Evolutionary conservation across 495 filamentous ascomycete genomes (phyloP).

Genomic region (Neurospora sp.): DNA sequence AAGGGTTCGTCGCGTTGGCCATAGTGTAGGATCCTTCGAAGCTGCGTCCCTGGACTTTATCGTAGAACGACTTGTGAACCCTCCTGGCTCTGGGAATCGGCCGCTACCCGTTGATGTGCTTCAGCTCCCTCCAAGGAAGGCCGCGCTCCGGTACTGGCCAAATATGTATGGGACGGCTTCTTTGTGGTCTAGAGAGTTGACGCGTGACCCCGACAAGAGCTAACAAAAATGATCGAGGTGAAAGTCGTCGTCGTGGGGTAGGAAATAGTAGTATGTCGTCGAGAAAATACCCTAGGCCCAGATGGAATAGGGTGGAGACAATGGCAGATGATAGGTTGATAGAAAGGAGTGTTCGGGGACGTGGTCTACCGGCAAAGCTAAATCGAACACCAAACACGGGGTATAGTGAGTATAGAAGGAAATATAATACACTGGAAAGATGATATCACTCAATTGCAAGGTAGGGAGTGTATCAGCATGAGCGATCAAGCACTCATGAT

Average conservation of each 20-base stretch:
- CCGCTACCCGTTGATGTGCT: not conserved
- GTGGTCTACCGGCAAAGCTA: not conserved
- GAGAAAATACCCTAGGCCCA: constrained; percentile 2
- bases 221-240: not conserved
- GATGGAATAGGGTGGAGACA: not conserved
- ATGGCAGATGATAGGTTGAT: not conserved
- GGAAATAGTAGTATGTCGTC: constrained; percentile 3
- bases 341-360: not conserved
- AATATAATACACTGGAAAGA: not conserved
- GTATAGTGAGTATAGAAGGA: not conserved
- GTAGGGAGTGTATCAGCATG: not conserved
- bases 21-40: not conserved
- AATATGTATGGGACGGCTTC: not conserved
- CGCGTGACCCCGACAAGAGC: not conserved
- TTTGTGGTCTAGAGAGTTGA: not conserved
- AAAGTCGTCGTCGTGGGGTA: not conserved
- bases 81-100: not conserved
- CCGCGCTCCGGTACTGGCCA: not conserved
- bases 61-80: not conserved
- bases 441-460: not conserved
- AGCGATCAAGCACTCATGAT: not conserved
- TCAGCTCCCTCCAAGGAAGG: not conserved
- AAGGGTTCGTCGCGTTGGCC: constrained; percentile 11
- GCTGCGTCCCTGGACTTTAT: not conserved
- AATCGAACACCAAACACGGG: not conserved